A percentile compares a stretch with the other conserved stretches of the same genome.
These are phyloP conservation scores for Xylaria grammica DNA, from an alignment of 495 filamentous ascomycete genomes.

Conservation along the genomic window DNA sequence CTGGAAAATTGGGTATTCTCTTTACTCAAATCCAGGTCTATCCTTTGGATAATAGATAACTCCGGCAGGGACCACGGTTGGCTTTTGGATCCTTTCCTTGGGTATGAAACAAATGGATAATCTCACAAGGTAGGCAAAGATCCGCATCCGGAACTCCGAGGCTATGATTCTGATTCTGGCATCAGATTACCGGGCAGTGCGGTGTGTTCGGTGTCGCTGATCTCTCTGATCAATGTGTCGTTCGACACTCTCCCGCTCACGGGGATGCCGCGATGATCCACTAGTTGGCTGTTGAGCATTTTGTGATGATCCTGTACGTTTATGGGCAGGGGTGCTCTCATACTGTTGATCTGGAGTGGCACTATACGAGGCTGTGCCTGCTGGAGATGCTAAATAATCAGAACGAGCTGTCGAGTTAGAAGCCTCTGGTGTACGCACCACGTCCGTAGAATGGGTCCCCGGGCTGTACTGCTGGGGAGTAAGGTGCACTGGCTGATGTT, in stretches of 20 bases:
- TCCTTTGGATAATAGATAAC: slow-evolving; percentile 44
- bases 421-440: slow-evolving; percentile 52
- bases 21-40: slow-evolving; percentile 45
- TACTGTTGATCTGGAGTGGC: slow-evolving; percentile 43
- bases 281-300: slow-evolving; percentile 41
- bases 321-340: slow-evolving; percentile 38
- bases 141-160: slow-evolving; percentile 31
- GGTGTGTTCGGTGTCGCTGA: slow-evolving; percentile 35
- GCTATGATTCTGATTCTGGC: slow-evolving; percentile 35
- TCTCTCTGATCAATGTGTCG: slow-evolving; percentile 45
- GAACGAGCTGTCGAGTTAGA: slow-evolving; percentile 39
- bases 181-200: slow-evolving; percentile 35
- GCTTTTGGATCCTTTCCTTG: slow-evolving; percentile 39
- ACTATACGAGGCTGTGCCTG: slow-evolving; percentile 50
- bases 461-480: slow-evolving; percentile 43
- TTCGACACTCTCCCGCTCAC: slow-evolving; percentile 44
- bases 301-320: slow-evolving; percentile 34
- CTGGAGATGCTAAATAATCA: slow-evolving; percentile 59
- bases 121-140: slow-evolving; percentile 28
- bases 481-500: slow-evolving; percentile 34
- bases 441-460: slow-evolving; percentile 57
- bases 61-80: slow-evolving; percentile 31
- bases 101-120: slow-evolving; percentile 39
- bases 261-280: slow-evolving; percentile 41
- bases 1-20: slow-evolving; percentile 37